phyloP scores from a whole-genome alignment of 306 rosid genomes.

The Morella rubra region DNA sequence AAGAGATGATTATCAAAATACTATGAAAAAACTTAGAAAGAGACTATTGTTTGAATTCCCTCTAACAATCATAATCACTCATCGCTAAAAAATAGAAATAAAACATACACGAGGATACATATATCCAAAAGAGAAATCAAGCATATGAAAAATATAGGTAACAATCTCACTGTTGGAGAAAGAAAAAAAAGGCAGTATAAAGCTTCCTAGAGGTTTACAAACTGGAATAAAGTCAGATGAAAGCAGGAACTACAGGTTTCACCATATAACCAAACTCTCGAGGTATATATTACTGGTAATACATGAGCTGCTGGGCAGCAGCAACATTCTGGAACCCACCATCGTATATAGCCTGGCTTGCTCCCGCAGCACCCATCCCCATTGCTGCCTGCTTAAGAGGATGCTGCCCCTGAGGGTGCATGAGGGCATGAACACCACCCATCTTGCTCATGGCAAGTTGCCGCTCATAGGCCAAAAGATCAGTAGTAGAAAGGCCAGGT shows the following conservation, averaged over 20 bases:
- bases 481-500: constrained; percentile 68
- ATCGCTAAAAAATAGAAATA: constrained; percentile 42
- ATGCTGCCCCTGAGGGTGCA: constrained; percentile 84
- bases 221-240: constrained; percentile 40
- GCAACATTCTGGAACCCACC: constrained; percentile 95
- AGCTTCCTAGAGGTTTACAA: constrained; percentile 45
- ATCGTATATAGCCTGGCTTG: constrained; percentile 93
- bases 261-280: constrained; percentile 31
- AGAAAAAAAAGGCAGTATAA: background rate
- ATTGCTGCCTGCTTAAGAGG: constrained; percentile 83
- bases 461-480: constrained; percentile 74
- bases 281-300: constrained; percentile 59
- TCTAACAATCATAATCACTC: constrained; percentile 57
- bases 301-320: constrained; percentile 96
- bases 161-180: constrained; percentile 34
- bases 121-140: constrained; percentile 50
- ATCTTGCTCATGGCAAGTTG: constrained; percentile 93
- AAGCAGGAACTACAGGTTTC: constrained; percentile 36
- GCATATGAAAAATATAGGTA: constrained; percentile 35
- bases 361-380: constrained; percentile 71
- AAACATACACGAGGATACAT: constrained; percentile 30
- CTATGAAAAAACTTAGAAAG: background rate
- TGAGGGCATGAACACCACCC: constrained; percentile 79
- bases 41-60: constrained; percentile 29
- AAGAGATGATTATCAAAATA: background rate